Evolutionary conservation across 169 alveolate genomes (phyloP), one percentile per base, ranked within the genome.

Genomic region (Cyclospora cayetanensis): DNA sequence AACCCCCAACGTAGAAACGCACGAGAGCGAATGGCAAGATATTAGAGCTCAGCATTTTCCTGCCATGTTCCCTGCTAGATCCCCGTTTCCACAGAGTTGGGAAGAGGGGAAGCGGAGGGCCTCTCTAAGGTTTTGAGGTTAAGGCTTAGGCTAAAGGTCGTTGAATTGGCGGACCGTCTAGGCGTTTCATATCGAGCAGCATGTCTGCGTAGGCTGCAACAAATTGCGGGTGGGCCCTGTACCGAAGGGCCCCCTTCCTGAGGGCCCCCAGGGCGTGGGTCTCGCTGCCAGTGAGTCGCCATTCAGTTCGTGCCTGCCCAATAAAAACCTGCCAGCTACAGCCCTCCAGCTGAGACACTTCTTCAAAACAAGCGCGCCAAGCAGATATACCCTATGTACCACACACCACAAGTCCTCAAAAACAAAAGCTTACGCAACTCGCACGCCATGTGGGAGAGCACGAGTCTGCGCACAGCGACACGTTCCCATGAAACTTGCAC

Each of bases 301-400:
- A 74, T 65, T 74, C 86, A 1, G 86, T 35, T 65, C 42, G 65
- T 22, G 86, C 86, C 18, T 74, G 31, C 31, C 37, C 65, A 35
- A 41, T 55, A 39, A 4, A 74, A 15, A 74, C 86, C 34, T 74
- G 46, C 86, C 86, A 74, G 7, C 66, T 55, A 18, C 86, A 74
- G 5, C 65, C 86, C 35, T 43, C 66, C 31, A 74, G 39, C 65
- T 74, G 22, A 15, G 86, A 55, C 34, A 74, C 31, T 34, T 74
- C 86, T 55, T 74, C 22, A 65, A 74, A 74, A 41, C 66, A 25
- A 35, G 35, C 65, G 7, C 86, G 86, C 86, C 86, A 74, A 55
- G 65, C 39, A 1, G 86, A 11, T 41, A 41, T 65, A 2, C 86
- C 86, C 86, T 74, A 25, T 18, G 18, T 50, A 18, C 1, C 9